These are phyloP conservation scores for Thermothelomyces thermophilus DNA, from an alignment of 2,329 filamentous ascomycete genomes.

Conservation along the genomic window DNA sequence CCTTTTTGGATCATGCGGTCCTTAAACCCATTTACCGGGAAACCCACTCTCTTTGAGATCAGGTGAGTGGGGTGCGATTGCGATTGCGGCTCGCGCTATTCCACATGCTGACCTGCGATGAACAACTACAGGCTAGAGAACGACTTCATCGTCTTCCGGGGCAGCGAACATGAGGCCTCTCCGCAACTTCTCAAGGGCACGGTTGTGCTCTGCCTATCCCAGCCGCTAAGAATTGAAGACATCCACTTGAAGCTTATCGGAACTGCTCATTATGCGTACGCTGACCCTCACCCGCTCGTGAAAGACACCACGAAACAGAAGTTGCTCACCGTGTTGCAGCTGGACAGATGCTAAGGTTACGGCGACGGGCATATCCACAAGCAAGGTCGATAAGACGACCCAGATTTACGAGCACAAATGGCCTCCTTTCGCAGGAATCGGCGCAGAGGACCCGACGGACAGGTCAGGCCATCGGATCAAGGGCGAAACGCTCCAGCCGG, in stretches of 20 bases:
- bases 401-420: conserved; percentile 64
- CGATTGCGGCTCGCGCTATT: background rate
- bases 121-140: conserved; percentile 57
- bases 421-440: conserved; percentile 54
- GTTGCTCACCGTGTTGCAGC: conserved; percentile 29
- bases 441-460: conserved; percentile 12
- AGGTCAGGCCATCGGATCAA: conserved; percentile 36
- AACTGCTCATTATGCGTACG: conserved; percentile 59
- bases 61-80: conserved; percentile 37
- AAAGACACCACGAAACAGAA: conserved; percentile 14
- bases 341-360: conserved; percentile 48
- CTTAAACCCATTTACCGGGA: conserved; percentile 50
- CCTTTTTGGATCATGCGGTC: conserved; percentile 44
- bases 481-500: conserved; percentile 56
- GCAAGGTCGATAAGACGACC: conserved; percentile 52
- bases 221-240: conserved; percentile 64
- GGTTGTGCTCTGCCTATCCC: conserved; percentile 65
- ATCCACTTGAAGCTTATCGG: conserved; percentile 66
- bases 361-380: conserved; percentile 52
- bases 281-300: conserved; percentile 1
- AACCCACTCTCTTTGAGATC: conserved; percentile 51
- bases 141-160: conserved; percentile 73
- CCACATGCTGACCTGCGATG: background rate
- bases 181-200: conserved; percentile 69
- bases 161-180: conserved; percentile 66